Base-by-base conservation (phyloP, 768 basidiomycete genomes). In the Atractiella rhizophila region DNA sequence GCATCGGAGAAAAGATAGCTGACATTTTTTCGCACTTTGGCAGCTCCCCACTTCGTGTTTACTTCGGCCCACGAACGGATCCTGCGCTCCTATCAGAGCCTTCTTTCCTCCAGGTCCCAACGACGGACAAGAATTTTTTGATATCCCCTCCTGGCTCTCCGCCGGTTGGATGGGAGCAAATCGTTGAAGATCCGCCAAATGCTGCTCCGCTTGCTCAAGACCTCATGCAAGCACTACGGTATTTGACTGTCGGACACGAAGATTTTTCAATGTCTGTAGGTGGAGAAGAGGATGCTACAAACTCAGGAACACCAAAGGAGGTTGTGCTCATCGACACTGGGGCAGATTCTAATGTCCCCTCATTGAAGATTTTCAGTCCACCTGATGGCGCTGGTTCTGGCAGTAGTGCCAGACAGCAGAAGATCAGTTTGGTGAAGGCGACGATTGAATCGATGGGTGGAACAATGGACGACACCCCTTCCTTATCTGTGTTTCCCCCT, bases 101-200 rank as follows among this genome's bases (percentile, higher is more conserved):
- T 21, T 62, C 66, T 50, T 71, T 73, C 52, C 68, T 86, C 27
- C 68, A 66, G 30, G 82, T 85, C 0, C 88, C 88, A 0, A 60
- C 67, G 0, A 50, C 73, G 28, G 77, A 85, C 51, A 82, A 82
- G 60, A 96, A 96, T 61, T 96, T 94, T 61, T 67, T 98, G 35
- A 86, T 98, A 48, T 96, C 91, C 0, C 91, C 91, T 0, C 91
- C 91, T 4, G 91, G 91, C 4, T 91, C 85, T 0, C 91, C 91
- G 0, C 91, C 91, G 0, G 73, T 86, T 1, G 91, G 86, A 3
- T 98, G 91, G 91, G 83, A 91, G 54, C 82, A 68, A 19, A 69
- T 85, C 42, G 64, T 64, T 37, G 88, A 96, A 59, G 83, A 86
- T 7, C 80, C 82, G 15, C 88, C 88, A 0, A 94, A 94, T 54